Evolutionary conservation across 257 asterid genomes (phyloP), one percentile per base, ranked within the genome.

Genomic region (Petunia secreta): DNA sequence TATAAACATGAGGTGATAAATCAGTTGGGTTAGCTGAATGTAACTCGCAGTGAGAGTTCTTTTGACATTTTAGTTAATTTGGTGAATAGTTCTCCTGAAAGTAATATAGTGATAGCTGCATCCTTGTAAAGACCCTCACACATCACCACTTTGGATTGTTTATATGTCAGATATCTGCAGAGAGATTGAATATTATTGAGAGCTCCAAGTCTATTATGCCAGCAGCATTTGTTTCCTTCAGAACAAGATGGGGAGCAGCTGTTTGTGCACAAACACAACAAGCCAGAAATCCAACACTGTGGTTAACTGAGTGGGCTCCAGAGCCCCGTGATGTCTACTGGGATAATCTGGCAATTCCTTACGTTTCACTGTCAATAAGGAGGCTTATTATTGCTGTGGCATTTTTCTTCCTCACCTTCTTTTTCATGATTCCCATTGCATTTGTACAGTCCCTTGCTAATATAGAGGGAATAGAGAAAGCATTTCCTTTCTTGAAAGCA

Each of bases 241-340:
- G 75, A 89, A 90, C 96, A 75, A 89, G 98, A 79, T 94, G 98
- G 97, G 97, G 90, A 63, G 97, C 98, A 75, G 97, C 97, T 78
- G 97, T 92, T 83, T 90, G 96, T 82, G 98, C 98, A 40, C 98
- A 94, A 86, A 94, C 98, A 65, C 93, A 90, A 75, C 97, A 91
- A 85, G 86, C 97, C 25, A 87, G 94, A 89, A 90, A 94, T 73
- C 98, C 98, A 1, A 94, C 98, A 37, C 14, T 87, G 82, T 94
- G 98, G 98, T 82, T 94, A 78, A 94, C 98, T 15, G 97, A 90
- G 78, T 94, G 98, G 98, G 97, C 97, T 58, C 78, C 98, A 39
- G 98, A 94, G 86, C 98, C 98, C 36, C 94, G 97, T 48, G 98
- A 94, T 46, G 88, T 94, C 65, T 94, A 85, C 79, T 94, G 98